Conservation (phyloP, 2,329 filamentous ascomycete species). For the Fusarium oligoseptatum region DNA sequence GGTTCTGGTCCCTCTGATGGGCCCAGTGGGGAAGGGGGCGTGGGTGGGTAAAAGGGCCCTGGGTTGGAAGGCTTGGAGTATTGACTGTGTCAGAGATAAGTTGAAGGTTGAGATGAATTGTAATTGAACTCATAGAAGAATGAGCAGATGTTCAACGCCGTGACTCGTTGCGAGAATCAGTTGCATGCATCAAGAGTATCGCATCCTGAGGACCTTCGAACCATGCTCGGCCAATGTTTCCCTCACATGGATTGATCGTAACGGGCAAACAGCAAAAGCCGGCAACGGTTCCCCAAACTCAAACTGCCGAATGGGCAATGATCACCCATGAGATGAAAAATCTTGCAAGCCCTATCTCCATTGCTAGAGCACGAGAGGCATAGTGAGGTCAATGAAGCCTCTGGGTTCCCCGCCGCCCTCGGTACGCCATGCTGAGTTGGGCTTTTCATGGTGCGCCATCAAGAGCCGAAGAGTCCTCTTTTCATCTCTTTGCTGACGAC, state of each 20-base stretch:
- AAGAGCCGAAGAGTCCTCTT: constrained; percentile 28
- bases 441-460: constrained; percentile 4
- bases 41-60: constrained; percentile 23
- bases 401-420: constrained; percentile 33
- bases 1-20: constrained; percentile 11
- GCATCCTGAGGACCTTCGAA: neutral
- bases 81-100: constrained; percentile 22
- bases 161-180: neutral
- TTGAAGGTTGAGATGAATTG: constrained; percentile 23
- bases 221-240: constrained; percentile 2
- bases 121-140: neutral
- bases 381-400: constrained; percentile 28
- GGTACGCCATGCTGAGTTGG: constrained; percentile 12
- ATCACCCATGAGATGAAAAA: constrained; percentile 18
- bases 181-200: neutral
- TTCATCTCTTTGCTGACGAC: constrained; percentile 21
- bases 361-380: constrained; percentile 27
- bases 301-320: constrained; percentile 28
- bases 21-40: constrained; percentile 22
- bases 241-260: neutral
- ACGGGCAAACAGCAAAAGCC: constrained; percentile 5
- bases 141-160: neutral
- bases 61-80: constrained; percentile 6
- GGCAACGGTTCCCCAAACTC: constrained; percentile 35
- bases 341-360: constrained; percentile 30